These are phyloP conservation scores for Primulina huaijiensis DNA, from an alignment of 257 asterid genomes.

Conservation along the genomic window DNA sequence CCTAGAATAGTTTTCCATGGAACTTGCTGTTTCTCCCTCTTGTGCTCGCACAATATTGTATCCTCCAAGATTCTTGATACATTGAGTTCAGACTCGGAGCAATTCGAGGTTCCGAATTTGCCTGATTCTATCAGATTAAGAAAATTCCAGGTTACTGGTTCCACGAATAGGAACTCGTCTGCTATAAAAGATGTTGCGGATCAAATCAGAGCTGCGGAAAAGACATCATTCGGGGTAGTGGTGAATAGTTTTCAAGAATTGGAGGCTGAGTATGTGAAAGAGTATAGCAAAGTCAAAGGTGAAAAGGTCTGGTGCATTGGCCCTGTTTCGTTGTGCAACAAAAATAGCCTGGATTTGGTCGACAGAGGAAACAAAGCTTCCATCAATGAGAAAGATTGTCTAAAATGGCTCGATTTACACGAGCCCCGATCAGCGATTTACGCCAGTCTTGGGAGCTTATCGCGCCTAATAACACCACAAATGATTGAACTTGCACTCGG, in stretches of 20 bases:
- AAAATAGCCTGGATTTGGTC: neutral
- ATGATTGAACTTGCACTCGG: neutral
- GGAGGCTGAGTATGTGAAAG: slow-evolving; percentile 1
- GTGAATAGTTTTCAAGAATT: slow-evolving; percentile 12
- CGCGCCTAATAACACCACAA: neutral
- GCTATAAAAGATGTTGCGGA: neutral
- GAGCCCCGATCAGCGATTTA: slow-evolving; percentile 6
- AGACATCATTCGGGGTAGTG: slow-evolving; percentile 3
- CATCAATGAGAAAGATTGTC: neutral
- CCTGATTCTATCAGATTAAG: slow-evolving; percentile 21
- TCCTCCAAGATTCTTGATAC: neutral
- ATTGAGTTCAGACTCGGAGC: slow-evolving; percentile 18
- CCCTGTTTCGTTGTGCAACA: slow-evolving; percentile 11
- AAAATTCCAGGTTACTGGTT: slow-evolving; percentile 19
- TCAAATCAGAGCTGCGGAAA: neutral
- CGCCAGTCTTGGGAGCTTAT: slow-evolving; percentile 7
- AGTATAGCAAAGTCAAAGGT: neutral
- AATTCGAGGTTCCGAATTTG: slow-evolving; percentile 23
- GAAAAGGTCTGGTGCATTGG: slow-evolving; percentile 14
- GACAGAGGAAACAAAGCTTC: slow-evolving; percentile 1
- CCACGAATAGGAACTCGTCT: neutral
- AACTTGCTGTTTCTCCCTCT: slow-evolving; percentile 26
- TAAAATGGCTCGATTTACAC: neutral
- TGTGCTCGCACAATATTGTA: slow-evolving; percentile 24
- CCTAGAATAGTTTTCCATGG: slow-evolving; percentile 31